Conservation (phyloP, 2,329 filamentous ascomycete species). For the Zalaria sp. region DNA sequence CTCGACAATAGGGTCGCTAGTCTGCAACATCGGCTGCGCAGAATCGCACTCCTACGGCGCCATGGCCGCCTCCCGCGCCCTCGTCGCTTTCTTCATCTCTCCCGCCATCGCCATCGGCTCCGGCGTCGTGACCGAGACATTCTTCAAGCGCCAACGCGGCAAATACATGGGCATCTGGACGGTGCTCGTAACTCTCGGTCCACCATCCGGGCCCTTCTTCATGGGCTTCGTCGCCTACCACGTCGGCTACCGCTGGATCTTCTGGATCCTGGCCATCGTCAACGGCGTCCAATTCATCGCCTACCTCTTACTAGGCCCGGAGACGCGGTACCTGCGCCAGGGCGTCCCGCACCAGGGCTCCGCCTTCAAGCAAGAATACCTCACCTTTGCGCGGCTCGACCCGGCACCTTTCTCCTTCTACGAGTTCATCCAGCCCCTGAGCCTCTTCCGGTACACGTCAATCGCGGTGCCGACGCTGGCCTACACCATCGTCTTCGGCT, state of each 20-base stretch:
- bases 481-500: conserved; percentile 44
- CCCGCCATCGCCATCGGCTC: conserved; percentile 40
- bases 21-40: conserved; percentile 39
- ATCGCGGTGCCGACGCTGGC: conserved; percentile 35
- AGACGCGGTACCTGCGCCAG: conserved; percentile 37
- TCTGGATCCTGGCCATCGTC: conserved; percentile 40
- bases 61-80: conserved; percentile 35
- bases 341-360: conserved; percentile 18
- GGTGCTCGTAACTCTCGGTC: conserved; percentile 32
- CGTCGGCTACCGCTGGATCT: conserved; percentile 43
- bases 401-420: conserved; percentile 29
- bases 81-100: conserved; percentile 41
- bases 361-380: conserved; percentile 26
- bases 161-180: conserved; percentile 44
- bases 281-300: conserved; percentile 41
- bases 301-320: conserved; percentile 38
- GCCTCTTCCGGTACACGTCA: conserved; percentile 28
- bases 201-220: conserved; percentile 24
- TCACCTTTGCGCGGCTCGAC: conserved; percentile 34
- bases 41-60: conserved; percentile 32
- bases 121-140: conserved; percentile 41
- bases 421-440: conserved; percentile 38
- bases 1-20: conserved; percentile 30
- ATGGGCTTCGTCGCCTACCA: conserved; percentile 32
- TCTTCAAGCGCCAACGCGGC: conserved; percentile 39